Evolutionary conservation across 768 basidiomycete genomes (phyloP).

Genomic region (Mycena filopes): DNA sequence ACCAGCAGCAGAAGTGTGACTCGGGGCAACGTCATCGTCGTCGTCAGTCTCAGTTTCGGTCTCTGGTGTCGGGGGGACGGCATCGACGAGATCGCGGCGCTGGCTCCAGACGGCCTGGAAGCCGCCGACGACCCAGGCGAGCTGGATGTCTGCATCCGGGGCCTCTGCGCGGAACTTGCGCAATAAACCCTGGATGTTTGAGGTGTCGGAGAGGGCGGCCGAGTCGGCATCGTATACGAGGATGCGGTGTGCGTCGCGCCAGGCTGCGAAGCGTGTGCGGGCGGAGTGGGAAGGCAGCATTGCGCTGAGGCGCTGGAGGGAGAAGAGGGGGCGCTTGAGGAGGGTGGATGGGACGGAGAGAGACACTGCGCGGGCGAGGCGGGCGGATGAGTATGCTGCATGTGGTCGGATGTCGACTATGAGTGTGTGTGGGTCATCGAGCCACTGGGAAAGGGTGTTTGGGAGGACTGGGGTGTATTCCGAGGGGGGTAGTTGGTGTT

Average conservation of each 20-base stretch:
- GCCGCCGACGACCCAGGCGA: constrained; percentile 87
- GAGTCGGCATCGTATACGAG: constrained; percentile 91
- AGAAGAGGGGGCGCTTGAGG: constrained; percentile 90
- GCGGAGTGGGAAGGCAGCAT: constrained; percentile 79
- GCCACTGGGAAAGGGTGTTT: constrained; percentile 41
- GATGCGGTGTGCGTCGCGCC: constrained; percentile 70
- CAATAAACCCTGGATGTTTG: constrained; percentile 78
- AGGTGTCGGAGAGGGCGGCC: constrained; percentile 62
- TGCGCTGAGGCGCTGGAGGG: constrained; percentile 76
- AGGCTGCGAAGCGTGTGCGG: constrained; percentile 67
- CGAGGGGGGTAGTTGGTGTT: constrained; percentile 1
- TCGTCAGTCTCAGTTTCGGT: constrained; percentile 63
- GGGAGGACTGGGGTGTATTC: constrained; percentile 42
- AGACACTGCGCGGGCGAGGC: constrained; percentile 78
- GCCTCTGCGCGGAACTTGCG: constrained; percentile 74
- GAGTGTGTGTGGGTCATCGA: constrained; percentile 57
- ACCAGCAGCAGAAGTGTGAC: too few species aligned
- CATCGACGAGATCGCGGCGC: constrained; percentile 62
- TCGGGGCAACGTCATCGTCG: constrained; percentile 37
- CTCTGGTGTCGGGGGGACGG: constrained; percentile 58
- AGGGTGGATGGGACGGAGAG: constrained; percentile 95
- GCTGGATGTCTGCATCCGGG: constrained; percentile 57
- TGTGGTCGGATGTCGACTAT: constrained; percentile 92
- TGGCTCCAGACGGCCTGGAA: constrained; percentile 77
- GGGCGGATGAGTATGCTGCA: constrained; percentile 72